Evolutionary conservation across 2,329 filamentous ascomycete genomes (phyloP), one percentile per base, ranked within the genome.

Genomic region (Beauveria medogensis): DNA sequence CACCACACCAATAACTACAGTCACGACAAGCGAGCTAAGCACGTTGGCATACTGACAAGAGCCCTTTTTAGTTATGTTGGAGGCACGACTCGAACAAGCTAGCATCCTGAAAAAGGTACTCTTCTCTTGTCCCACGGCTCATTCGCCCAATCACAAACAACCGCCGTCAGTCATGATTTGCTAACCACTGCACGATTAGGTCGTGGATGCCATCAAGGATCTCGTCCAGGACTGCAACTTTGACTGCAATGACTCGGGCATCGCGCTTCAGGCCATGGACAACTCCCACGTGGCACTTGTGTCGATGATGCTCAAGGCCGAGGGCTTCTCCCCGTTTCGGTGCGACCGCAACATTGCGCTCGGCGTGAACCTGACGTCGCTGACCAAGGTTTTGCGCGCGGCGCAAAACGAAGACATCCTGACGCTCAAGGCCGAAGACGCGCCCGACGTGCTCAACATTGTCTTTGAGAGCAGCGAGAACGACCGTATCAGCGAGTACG

Each of bases 201-300:
- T 97, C 65, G 92, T 99, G 71, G 95, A 99, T 75, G 91, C 95
- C 69, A 97, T 99, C 87, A 97, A 97, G 79, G 94, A 99, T 72
- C 87, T 99, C 56, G 94, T 99, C 59, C 94, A 97, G 78, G 94
- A 99, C 80, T 99, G 94, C 87, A 99, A 99, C 80, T 99, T 99
- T 80, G 94, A 99, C 83, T 99, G 95, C 89, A 99, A 97, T 89
- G 95, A 99, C 83, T 93, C 91, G 60, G 94, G 94, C 65, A 94
- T 99, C 72, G 92, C 93, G 56, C 90, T 99, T 61, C 94, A 99
- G 79, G 94, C 94, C 72, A 99, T 99, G 95, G 94, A 99, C 82
- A 99, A 97, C 85, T 97, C 92, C 55, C 94, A 99, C 79, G 94
- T 99, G 70, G 94, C 94, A 64, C 90, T 99, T 60, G 94, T 99